These are phyloP conservation scores for Alternaria triticina DNA, from an alignment of 2,329 filamentous ascomycete genomes.

Conservation along the genomic window DNA sequence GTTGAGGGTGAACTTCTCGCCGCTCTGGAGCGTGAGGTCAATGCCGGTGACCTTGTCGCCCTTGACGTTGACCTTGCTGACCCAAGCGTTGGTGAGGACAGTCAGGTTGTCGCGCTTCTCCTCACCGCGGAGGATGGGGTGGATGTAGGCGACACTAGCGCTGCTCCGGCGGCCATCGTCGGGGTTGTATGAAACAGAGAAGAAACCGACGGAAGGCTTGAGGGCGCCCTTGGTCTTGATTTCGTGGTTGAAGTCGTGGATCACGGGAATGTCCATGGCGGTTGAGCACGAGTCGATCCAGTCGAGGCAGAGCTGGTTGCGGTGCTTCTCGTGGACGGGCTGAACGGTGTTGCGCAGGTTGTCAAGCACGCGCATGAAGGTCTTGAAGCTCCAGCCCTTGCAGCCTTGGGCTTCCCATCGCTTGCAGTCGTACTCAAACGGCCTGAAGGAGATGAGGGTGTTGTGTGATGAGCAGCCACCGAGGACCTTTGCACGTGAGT, in stretches of 20 bases:
- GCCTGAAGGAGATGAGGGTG: constrained; percentile 89
- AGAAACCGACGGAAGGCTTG: constrained; percentile 82
- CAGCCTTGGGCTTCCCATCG: constrained; percentile 84
- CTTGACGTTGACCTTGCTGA: constrained; percentile 77
- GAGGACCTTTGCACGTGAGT: constrained; percentile 90
- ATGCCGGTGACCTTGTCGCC: constrained; percentile 76
- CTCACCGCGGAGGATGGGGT: constrained; percentile 83
- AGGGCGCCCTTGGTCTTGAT: constrained; percentile 76
- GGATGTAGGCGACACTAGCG: constrained; percentile 90
- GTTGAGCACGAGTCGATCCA: constrained; percentile 83
- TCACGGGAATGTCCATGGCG: constrained; percentile 79
- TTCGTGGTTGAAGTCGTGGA: constrained; percentile 85
- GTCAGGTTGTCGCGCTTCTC: constrained; percentile 85
- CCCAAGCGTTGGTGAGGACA: constrained; percentile 86
- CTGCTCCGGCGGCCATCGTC: constrained; percentile 84
- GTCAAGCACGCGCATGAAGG: constrained; percentile 80
- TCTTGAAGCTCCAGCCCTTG: constrained; percentile 85
- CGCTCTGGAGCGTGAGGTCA: constrained; percentile 69
- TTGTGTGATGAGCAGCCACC: constrained; percentile 95
- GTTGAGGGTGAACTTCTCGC: constrained; percentile 60
- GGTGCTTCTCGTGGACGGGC: constrained; percentile 82
- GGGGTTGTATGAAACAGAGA: constrained; percentile 89
- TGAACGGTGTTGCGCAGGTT: constrained; percentile 89
- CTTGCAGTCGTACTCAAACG: constrained; percentile 86
- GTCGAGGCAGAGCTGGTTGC: constrained; percentile 90